Evolutionary conservation across 176 grass and related monocot genomes (phyloP).

Genomic region (Sorghum bicolor): Sorghum_bicolor_NCBIv3 NC_012872.2:69118001-69118500

Average conservation of each 20-base stretch:
- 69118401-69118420: not conserved
- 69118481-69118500: not conserved
- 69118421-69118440: constrained; percentile 9
- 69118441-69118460: not conserved
- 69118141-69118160: not conserved
- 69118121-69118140: constrained; percentile 26
- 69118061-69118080: not conserved
- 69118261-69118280: constrained; percentile 2
- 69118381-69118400: not conserved
- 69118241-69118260: not conserved
- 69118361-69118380: constrained; percentile 26
- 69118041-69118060: constrained; percentile 3
- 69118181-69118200: not conserved
- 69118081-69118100: not conserved
- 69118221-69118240: constrained; percentile 17
- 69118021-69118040: not conserved
- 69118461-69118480: constrained; percentile 23
- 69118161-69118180: not conserved
- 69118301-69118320: constrained; percentile 7
- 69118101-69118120: not conserved
- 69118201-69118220: not conserved
- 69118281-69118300: not conserved
- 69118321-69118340: not conserved
- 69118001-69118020: not conserved
- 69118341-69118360: not conserved